These are phyloP conservation scores for Wickerhamiella vanderwaltii DNA, from an alignment of 805 yeast species.

Conservation along the genomic window DNA sequence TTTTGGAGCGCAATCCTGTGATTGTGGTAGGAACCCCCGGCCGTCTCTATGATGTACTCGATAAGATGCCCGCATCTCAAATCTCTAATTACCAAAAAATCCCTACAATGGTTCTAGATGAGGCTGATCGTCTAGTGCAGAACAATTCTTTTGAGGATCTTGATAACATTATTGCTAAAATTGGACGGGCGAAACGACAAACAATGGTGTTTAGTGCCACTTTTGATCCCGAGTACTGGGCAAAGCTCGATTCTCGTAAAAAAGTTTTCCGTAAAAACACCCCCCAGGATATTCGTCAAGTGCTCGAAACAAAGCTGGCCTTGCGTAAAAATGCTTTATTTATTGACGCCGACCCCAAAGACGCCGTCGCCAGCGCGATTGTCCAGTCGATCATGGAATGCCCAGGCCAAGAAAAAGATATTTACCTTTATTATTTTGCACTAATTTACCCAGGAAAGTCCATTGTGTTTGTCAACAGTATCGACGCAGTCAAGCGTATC, in stretches of 20 bases:
- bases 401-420: slow-evolving; percentile 78
- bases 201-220: slow-evolving; percentile 94
- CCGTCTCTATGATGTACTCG: slow-evolving; percentile 60
- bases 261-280: slow-evolving; percentile 22
- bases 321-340: slow-evolving; percentile 58
- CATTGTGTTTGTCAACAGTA: slow-evolving; percentile 86
- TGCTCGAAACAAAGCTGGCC: slow-evolving; percentile 56
- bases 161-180: slow-evolving; percentile 59
- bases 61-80: slow-evolving; percentile 33
- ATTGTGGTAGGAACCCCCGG: slow-evolving; percentile 94
- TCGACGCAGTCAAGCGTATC: slow-evolving; percentile 82
- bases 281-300: slow-evolving; percentile 50
- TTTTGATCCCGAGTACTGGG: slow-evolving; percentile 69
- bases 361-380: slow-evolving; percentile 59
- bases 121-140: slow-evolving; percentile 88
- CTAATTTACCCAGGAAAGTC: slow-evolving; percentile 81
- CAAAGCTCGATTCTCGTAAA: slow-evolving; percentile 44
- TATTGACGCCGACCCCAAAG: slow-evolving; percentile 79
- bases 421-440: slow-evolving; percentile 77
- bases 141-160: slow-evolving; percentile 95
- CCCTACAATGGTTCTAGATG: slow-evolving; percentile 64
- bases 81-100: slow-evolving; percentile 33
- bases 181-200: slow-evolving; percentile 51
- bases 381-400: slow-evolving; percentile 87
- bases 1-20: slow-evolving; percentile 54